Evolutionary conservation across 352 stramenopile genomes (phyloP), one percentile per base, ranked within the genome.

Genomic region (Pythium insidiosum): DNA sequence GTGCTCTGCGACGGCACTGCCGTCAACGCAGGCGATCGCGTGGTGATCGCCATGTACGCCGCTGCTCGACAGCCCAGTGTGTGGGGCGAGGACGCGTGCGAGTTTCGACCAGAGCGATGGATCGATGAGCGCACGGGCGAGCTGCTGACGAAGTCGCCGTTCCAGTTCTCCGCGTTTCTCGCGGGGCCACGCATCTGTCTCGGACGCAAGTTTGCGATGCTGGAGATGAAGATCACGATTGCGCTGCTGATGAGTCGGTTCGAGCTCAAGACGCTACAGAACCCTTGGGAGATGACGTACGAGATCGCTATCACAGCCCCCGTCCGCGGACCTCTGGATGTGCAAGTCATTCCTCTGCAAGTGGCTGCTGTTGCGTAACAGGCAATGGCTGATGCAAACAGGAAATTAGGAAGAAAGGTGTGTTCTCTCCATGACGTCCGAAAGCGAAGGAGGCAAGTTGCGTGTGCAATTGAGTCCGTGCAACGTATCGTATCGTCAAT

Each of bases 201-300:
- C 19, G 76, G 76, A 4, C 49, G 56, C 39, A 63, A 66, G 35
- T 68, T 81, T 13, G 71, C 71, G 21, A 60, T 72, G 43, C 63
- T 76, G 50, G 64, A 84, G 56, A 75, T 84, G 47, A 84, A 82
- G 51, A 49, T 80, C 21, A 53, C 67, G 11, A 42, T 84, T 47
- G 68, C 66, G 6, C 63, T 66, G 11, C 41, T 82, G 1, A 59
- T 68, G 30, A 70, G 63, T 42, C 66, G 72, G 30, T 82, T 72
- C 25, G 58, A 71, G 28, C 44, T 84, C 19, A 57, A 55, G 43
- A 78, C 56, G 0, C 52, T 80, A 1, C 49, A 79, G 43, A 51
- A 74, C 19, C 66, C 64, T 22, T 58, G 50, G 53, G 49, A 47
- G 7, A 43, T 78, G 43, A 77, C 64, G 43, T 84, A 80, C 48